Evolutionary conservation across 129 eudicot genomes (phyloP).

Genomic region (Artemisia annua): DNA sequence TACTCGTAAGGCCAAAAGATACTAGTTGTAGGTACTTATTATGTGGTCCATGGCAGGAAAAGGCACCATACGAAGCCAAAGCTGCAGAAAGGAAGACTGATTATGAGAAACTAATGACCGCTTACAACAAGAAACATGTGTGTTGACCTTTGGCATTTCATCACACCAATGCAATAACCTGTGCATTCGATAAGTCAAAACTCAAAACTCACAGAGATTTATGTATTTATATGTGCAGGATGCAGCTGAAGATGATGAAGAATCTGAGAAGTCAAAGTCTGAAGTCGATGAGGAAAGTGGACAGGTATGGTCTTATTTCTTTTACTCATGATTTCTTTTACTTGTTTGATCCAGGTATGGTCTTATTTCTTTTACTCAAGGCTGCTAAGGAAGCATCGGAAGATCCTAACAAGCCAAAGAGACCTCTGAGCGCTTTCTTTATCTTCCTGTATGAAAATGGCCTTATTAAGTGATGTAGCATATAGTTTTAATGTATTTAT

Average conservation of each 20-base stretch:
- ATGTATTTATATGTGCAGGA: slow-evolving; percentile 37
- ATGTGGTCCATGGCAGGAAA: slow-evolving; percentile 58
- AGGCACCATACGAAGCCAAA: slow-evolving; percentile 92
- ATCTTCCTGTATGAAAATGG: slow-evolving; percentile 71
- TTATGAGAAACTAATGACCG: slow-evolving; percentile 70
- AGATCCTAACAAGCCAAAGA: slow-evolving; percentile 98
- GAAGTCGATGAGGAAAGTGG: slow-evolving; percentile 85
- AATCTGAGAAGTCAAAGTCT: slow-evolving; percentile 80
- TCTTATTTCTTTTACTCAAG: not conserved
- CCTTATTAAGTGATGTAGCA: not conserved
- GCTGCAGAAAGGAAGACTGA: slow-evolving; percentile 85
- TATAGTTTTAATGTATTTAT: not conserved
- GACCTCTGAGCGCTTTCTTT: slow-evolving; percentile 97
- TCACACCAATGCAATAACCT: slow-evolving; percentile 2
- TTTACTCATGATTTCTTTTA: not conserved
- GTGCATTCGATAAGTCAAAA: not conserved
- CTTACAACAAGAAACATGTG: slow-evolving; percentile 91
- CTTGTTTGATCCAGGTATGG: no score
- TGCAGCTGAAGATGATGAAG: slow-evolving; percentile 70
- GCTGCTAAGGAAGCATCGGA: slow-evolving; percentile 53
- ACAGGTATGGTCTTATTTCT: slow-evolving; percentile 40
- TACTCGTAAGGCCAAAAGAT: slow-evolving; percentile 4
- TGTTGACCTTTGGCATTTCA: not conserved
- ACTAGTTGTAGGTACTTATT: not conserved
- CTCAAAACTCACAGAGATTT: not conserved